These are phyloP conservation scores for Melastoma candidum DNA, from an alignment of 441 rosid species.

Conservation along the genomic window DNA sequence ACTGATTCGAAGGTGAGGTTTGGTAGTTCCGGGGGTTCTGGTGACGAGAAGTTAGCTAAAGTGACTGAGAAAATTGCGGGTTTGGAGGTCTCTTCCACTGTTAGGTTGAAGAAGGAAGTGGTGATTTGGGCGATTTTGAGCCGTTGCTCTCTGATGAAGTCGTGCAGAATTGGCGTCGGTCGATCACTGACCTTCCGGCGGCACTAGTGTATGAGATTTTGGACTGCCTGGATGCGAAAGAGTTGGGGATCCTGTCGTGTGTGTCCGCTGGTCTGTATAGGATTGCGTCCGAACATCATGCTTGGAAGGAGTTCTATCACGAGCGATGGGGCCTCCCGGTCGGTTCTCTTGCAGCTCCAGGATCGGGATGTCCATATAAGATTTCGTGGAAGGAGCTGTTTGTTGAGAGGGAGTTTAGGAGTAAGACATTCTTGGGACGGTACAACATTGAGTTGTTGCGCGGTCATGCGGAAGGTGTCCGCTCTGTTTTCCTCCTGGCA, in stretches of 20 bases:
- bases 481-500: slow-evolving; percentile 57
- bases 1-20: slow-evolving; percentile 6
- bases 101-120: slow-evolving; percentile 25
- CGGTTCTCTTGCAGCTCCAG: slow-evolving; percentile 14
- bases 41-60: slow-evolving; percentile 2
- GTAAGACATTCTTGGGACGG: slow-evolving; percentile 63
- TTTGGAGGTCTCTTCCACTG: slow-evolving; percentile 17
- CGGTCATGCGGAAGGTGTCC: slow-evolving; percentile 86
- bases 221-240: slow-evolving; percentile 70
- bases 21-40: neutral
- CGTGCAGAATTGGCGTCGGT: slow-evolving; percentile 20
- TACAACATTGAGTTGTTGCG: slow-evolving; percentile 52
- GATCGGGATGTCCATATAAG: slow-evolving; percentile 32
- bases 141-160: slow-evolving; percentile 30
- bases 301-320: slow-evolving; percentile 78
- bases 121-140: slow-evolving; percentile 20
- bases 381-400: slow-evolving; percentile 77
- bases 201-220: slow-evolving; percentile 74
- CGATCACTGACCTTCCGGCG: slow-evolving; percentile 73
- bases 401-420: slow-evolving; percentile 85
- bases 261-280: slow-evolving; percentile 55
- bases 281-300: slow-evolving; percentile 68
- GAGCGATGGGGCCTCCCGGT: slow-evolving; percentile 82
- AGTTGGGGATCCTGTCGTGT: slow-evolving; percentile 75
- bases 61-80: slow-evolving; percentile 20